Conservation (phyloP, 345 rosid species). For the Eucalyptus curtisii region DNA sequence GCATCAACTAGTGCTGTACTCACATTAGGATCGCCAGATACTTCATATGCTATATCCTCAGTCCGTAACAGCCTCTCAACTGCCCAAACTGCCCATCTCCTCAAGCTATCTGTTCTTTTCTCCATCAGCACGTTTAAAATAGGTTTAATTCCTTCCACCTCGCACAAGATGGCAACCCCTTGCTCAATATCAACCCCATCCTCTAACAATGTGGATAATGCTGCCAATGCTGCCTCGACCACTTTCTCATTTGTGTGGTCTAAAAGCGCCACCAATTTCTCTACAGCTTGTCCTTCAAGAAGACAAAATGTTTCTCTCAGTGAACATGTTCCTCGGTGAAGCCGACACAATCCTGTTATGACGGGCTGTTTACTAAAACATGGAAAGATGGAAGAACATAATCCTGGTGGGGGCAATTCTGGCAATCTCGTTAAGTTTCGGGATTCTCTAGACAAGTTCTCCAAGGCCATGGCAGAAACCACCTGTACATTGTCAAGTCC, state of each 20-base stretch:
- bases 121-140: conserved; percentile 60
- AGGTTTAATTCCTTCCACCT: conserved; percentile 61
- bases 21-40: conserved; percentile 67
- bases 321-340: conserved; percentile 80
- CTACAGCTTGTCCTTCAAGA: conserved; percentile 78
- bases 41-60: conserved; percentile 61
- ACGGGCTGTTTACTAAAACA: conserved; percentile 59
- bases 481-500: conserved; percentile 70
- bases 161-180: conserved; percentile 49
- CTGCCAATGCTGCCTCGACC: conserved; percentile 86
- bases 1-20: conserved; percentile 88
- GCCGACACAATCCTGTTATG: conserved; percentile 58
- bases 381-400: conserved; percentile 54
- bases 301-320: conserved; percentile 74
- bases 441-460: conserved; percentile 80
- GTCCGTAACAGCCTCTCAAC: conserved; percentile 80
- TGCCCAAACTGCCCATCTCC: conserved; percentile 75
- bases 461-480: conserved; percentile 79
- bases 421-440: conserved; percentile 65
- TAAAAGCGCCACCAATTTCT: conserved; percentile 72
- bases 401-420: conserved; percentile 48
- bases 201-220: conserved; percentile 74
- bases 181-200: conserved; percentile 67
- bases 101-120: conserved; percentile 57
- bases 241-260: conserved; percentile 88